Evolutionary conservation across 208 protist species (phyloP).

Genomic region (Trypanosoma avium): DNA sequence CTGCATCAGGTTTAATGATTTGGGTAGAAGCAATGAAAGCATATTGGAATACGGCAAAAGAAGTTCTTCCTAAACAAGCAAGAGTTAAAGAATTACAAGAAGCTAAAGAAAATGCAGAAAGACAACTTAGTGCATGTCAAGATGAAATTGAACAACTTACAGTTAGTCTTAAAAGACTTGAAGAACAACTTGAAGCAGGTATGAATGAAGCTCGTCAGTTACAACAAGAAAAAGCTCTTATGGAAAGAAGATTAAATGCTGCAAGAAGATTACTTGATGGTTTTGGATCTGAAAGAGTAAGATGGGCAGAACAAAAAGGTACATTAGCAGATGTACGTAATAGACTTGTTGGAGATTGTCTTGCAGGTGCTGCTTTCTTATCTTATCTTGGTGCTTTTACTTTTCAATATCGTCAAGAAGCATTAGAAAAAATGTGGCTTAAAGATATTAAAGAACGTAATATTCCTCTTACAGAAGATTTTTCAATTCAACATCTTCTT

Average conservation of each 20-base stretch:
- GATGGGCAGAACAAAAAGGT: conserved; percentile 96
- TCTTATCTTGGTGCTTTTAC: conserved; percentile 98
- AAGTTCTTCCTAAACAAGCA: conserved; percentile 96
- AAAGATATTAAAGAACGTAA: conserved; percentile 80
- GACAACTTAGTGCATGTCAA: conserved; percentile 75
- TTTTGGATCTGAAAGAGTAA: conserved; percentile 95
- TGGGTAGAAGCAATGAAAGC: conserved; percentile 98
- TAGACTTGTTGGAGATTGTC: conserved; percentile 97
- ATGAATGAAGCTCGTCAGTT: conserved; percentile 92
- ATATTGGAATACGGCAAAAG: conserved; percentile 97
- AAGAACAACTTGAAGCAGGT: conserved; percentile 90
- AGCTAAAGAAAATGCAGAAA: conserved; percentile 88
- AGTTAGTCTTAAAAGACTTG: conserved; percentile 86
- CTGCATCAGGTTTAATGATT: conserved; percentile 94
- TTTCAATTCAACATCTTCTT: conserved; percentile 92
- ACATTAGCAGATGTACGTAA: conserved; percentile 81
- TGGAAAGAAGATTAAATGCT: conserved; percentile 95
- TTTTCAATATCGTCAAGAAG: conserved; percentile 94
- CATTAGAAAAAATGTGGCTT: conserved; percentile 93
- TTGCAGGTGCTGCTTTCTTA: conserved; percentile 96
- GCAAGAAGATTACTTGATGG: conserved; percentile 96
- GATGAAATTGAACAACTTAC: conserved; percentile 94
- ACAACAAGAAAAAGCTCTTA: conserved; percentile 91
- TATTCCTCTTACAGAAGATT: conserved; percentile 92
- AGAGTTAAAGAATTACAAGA: conserved; percentile 93